Evolutionary conservation across 148 eudicot species (phyloP), one percentile per base, ranked within the genome.

Genomic region (Dysphania ambrosioides): DNA sequence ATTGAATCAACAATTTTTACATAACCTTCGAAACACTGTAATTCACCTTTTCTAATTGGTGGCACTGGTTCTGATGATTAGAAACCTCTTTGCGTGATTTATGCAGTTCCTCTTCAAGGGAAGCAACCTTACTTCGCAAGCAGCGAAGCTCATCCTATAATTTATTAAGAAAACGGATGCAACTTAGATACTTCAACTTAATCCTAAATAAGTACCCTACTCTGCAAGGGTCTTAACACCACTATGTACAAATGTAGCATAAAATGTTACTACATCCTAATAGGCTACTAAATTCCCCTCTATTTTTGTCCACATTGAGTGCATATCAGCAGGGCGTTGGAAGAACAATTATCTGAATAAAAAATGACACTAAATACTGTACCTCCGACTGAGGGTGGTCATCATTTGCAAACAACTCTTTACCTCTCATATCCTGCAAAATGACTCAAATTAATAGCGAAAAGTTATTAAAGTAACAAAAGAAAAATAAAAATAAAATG

Each of bases 1-100:
- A 81, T 27, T 23, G 41, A 35, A 70, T 41, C 38, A 24, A 53
- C 10, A 72, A 66, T 53, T 47, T 16, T 38, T 30, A 70, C 71
- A 75, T 65, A 75, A 78, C 47, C 74, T 38, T 13, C 34, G 44
- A 34, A 66, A 59, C 69, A n/a, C 40, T 72, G 68, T 30, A 36
- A 10, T 66, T 61, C 35, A 96, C 99, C 97, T 89, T 96, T 84
- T 88, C 94, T 62, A 86, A 67, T 69, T 83, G 86, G 65, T 80
- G 86, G 70, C 85, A 78, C 47, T 78, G 66, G 77, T 83, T 83
- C 76, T 87, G 89, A 75, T 76, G 71, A 51, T 78, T 85, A 84
- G 90, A 78, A 65, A 81, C 82, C 78, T 88, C 92, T 77, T 88
- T 85, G 21, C 85, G 92, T 58, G 86, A 83, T 83, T 83, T 89